A percentile compares a stretch with the other conserved stretches of the same genome.
phyloP scores from a whole-genome alignment of 176 grass and related monocot genomes.

The Thinopyrum elongatum region DNA sequence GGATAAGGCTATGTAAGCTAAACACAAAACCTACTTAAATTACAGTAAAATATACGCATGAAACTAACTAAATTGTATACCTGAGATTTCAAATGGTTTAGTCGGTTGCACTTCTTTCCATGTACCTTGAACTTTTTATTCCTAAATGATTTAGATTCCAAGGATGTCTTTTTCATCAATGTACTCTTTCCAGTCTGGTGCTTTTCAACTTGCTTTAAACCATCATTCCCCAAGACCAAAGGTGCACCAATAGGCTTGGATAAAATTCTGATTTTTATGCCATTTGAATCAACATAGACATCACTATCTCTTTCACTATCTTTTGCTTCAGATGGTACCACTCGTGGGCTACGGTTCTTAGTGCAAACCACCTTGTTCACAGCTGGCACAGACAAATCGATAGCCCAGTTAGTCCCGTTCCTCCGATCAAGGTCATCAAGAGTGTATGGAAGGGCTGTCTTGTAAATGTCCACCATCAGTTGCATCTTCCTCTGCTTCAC shows the following conservation, averaged over 20 bases:
- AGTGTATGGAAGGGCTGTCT: constrained; percentile 59
- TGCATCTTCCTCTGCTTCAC: constrained; percentile 81
- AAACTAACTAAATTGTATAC: constrained; percentile 44
- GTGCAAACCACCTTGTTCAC: constrained; percentile 25
- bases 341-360: constrained; percentile 41
- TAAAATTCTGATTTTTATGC: constrained; percentile 83
- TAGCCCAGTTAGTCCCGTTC: constrained; percentile 85
- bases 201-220: constrained; percentile 41
- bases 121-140: constrained; percentile 69
- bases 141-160: constrained; percentile 38
- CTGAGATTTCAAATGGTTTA: constrained; percentile 55
- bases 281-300: constrained; percentile 94
- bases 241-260: constrained; percentile 56
- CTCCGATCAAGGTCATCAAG: constrained; percentile 92
- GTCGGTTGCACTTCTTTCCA: constrained; percentile 51
- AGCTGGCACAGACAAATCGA: constrained; percentile 31
- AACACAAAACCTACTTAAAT: constrained; percentile 13
- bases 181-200: constrained; percentile 45
- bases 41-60: background rate
- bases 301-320: constrained; percentile 51
- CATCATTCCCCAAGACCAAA: constrained; percentile 38
- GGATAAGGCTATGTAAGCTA: constrained; percentile 10
- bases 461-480: constrained; percentile 85
- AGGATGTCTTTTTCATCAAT: constrained; percentile 32
- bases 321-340: constrained; percentile 37